phyloP scores from a whole-genome alignment of 805 yeast genomes.

The Starmerella potacharoeniae region DNA sequence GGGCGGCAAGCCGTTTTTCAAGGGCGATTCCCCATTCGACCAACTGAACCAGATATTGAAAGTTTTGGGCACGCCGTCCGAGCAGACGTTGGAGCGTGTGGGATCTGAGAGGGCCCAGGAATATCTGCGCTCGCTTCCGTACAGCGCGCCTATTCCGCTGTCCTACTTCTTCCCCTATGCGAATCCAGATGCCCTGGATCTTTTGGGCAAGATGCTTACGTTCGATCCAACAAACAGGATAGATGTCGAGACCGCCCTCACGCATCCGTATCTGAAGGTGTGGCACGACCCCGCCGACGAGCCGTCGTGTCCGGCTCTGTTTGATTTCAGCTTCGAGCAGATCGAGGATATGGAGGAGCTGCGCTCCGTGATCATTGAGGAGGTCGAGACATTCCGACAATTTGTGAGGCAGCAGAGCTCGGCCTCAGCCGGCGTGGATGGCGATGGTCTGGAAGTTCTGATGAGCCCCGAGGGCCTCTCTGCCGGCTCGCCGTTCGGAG shows the following conservation, averaged over 20 bases:
- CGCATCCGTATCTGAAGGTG: conserved; percentile 74
- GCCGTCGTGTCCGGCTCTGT: conserved; percentile 76
- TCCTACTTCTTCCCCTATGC: conserved; percentile 39
- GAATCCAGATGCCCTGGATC: conserved; percentile 57
- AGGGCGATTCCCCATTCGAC: conserved; percentile 88
- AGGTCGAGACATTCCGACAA: conserved; percentile 38
- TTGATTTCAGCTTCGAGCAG: conserved; percentile 87
- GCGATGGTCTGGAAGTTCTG: background rate
- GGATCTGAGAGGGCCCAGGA: conserved; percentile 79
- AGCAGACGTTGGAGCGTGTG: conserved; percentile 53
- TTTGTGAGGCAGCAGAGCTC: conserved; percentile 20
- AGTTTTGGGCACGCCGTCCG: conserved; percentile 76
- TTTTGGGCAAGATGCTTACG: conserved; percentile 56
- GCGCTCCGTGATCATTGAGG: conserved; percentile 66
- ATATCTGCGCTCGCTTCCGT: conserved; percentile 71
- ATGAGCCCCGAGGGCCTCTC: conserved; percentile 1
- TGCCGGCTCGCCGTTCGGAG: background rate
- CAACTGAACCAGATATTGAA: conserved; percentile 78
- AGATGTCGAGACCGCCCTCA: conserved; percentile 70
- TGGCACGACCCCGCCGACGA: conserved; percentile 94
- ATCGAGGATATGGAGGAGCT: conserved; percentile 64
- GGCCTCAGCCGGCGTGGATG: background rate
- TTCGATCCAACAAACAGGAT: conserved; percentile 78
- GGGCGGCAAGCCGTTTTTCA: conserved; percentile 76
- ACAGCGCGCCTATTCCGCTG: conserved; percentile 50